These are phyloP conservation scores for Elaeis guineensis DNA, from an alignment of 176 grass and related monocot genomes.

Conservation along the genomic window DNA sequence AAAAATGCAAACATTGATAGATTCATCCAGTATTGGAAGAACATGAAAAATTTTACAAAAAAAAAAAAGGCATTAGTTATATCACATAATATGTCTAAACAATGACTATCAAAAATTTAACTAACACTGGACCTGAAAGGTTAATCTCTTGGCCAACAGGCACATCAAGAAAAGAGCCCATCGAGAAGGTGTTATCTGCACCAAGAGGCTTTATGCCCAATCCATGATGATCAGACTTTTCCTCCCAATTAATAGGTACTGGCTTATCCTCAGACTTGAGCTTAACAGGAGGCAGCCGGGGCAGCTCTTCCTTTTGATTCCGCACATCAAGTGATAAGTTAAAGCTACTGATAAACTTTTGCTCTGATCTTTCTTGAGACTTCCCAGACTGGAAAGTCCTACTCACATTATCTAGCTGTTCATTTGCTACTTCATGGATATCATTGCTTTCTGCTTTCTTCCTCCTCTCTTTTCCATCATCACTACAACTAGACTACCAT, in stretches of 20 bases:
- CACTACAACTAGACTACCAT: conserved; percentile 22
- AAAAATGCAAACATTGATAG: too few relatives aligned
- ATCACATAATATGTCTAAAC: too few relatives aligned
- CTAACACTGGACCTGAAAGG: conserved; percentile 54
- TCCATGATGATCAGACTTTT: conserved; percentile 51
- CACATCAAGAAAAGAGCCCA: conserved; percentile 89
- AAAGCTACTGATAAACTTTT: conserved; percentile 45
- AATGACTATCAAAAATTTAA: not conserved
- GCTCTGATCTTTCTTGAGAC: conserved; percentile 26
- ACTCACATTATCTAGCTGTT: conserved; percentile 36
- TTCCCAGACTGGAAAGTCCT: conserved; percentile 33
- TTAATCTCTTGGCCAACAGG: conserved; percentile 90
- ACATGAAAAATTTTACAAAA: not conserved
- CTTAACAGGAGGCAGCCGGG: conserved; percentile 68
- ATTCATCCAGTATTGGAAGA: too few relatives aligned
- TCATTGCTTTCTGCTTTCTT: conserved; percentile 35
- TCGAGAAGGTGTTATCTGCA: conserved; percentile 76
- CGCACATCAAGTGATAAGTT: conserved; percentile 48
- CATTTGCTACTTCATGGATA: conserved; percentile 35
- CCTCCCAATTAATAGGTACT: conserved; percentile 76
- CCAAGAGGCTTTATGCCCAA: conserved; percentile 38
- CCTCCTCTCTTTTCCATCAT: conserved; percentile 40
- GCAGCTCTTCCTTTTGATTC: conserved; percentile 57
- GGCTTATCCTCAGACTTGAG: conserved; percentile 90
- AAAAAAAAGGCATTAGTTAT: not conserved